A percentile compares a stretch with the other conserved stretches of the same genome.
Conservation (phyloP, 371 early-diverging fungal species). For the Parasitella parasitica region DNA sequence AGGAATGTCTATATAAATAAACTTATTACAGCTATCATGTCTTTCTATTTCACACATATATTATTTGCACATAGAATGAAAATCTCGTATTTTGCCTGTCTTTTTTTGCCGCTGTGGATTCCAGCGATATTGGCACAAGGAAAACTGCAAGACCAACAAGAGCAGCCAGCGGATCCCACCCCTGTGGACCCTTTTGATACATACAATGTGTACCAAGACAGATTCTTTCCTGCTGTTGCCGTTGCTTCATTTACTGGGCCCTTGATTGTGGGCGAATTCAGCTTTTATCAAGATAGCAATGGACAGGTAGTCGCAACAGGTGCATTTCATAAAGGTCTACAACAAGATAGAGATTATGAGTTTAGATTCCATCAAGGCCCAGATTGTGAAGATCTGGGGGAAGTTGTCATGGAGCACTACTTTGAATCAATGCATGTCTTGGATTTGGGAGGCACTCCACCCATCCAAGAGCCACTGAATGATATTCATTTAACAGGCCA, state of each 20-base stretch:
- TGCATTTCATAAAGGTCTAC: constrained; percentile 7
- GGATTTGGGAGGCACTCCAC: constrained; percentile 1
- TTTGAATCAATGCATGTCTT: constrained; percentile 1
- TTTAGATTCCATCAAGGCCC: constrained; percentile 10
- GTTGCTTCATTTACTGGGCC: constrained; percentile 13
- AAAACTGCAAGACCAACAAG: background rate
- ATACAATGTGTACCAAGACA: background rate
- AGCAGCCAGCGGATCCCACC: background rate
- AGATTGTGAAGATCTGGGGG: constrained; percentile 4
- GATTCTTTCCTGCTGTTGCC: constrained; percentile 2
- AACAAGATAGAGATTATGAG: background rate
- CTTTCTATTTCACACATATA: background rate
- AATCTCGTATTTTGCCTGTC: background rate
- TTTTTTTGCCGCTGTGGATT: background rate
- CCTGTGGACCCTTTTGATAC: background rate
- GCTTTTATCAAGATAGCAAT: constrained; percentile 9
- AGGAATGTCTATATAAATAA: background rate
- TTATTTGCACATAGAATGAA: background rate
- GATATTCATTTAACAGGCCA: background rate
- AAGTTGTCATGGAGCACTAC: background rate
- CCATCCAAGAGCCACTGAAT: constrained; percentile 6
- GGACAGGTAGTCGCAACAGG: constrained; percentile 7
- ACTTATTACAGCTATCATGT: background rate
- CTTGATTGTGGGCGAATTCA: constrained; percentile 7
- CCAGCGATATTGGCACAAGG: background rate